These are phyloP conservation scores for Salix exigua DNA, from an alignment of 345 rosid species.

Conservation along the genomic window DNA sequence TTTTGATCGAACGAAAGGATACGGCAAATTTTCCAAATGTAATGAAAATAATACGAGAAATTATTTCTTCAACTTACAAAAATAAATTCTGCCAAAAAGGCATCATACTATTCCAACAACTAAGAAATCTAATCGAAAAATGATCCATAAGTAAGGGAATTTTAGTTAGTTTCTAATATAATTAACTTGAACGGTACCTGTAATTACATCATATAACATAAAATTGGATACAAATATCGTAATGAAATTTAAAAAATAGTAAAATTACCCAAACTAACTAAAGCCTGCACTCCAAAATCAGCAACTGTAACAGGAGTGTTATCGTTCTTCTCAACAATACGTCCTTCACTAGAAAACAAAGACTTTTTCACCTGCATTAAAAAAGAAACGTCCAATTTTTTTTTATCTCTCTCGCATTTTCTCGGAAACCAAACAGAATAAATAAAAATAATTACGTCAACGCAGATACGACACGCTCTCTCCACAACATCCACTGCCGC, in stretches of 20 bases:
- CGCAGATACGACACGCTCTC: slow-evolving; percentile 78
- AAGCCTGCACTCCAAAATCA: slow-evolving; percentile 92
- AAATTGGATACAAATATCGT: too few relatives aligned
- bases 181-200: too few relatives aligned
- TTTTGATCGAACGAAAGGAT: too few relatives aligned
- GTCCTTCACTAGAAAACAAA: slow-evolving; percentile 40
- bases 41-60: too few relatives aligned
- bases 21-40: too few relatives aligned
- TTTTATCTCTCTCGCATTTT: not conserved
- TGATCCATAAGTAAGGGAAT: too few relatives aligned
- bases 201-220: not conserved
- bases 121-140: too few relatives aligned
- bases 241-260: too few relatives aligned
- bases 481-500: slow-evolving; percentile 67
- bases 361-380: slow-evolving; percentile 43
- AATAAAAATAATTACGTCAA: slow-evolving; percentile 41
- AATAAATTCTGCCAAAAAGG: too few relatives aligned
- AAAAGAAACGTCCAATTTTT: not conserved
- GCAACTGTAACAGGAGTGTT: slow-evolving; percentile 82
- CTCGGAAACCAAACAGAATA: slow-evolving; percentile 7
- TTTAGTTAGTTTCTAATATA: too few relatives aligned
- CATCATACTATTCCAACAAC: too few relatives aligned
- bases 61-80: too few relatives aligned
- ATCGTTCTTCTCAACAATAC: slow-evolving; percentile 70
- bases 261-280: slow-evolving; percentile 64